phyloP scores from a whole-genome alignment of 2,329 filamentous ascomycete genomes.

The Zasmidium citrigriseum region DNA sequence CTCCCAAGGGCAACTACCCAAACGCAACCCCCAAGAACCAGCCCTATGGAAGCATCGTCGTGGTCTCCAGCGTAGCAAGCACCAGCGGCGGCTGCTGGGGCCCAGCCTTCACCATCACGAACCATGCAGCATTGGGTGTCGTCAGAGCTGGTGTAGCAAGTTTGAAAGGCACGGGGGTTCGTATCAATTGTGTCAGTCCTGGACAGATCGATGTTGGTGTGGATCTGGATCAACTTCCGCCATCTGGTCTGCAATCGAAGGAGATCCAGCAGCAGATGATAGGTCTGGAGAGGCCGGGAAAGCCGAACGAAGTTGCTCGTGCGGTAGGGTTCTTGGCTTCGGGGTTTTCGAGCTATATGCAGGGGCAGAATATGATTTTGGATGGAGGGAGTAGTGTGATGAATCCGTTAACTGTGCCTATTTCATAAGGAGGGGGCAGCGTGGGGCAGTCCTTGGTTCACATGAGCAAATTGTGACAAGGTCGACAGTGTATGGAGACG shows the following conservation, averaged over 20 bases:
- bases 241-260: conserved; percentile 53
- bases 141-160: conserved; percentile 60
- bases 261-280: conserved; percentile 54
- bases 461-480: no score
- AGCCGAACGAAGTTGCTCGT: conserved; percentile 59
- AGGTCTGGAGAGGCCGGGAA: conserved; percentile 59
- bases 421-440: conserved; percentile 9
- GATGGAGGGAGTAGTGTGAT: conserved; percentile 57
- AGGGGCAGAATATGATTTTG: conserved; percentile 62
- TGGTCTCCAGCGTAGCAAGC: conserved; percentile 60
- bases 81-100: conserved; percentile 61
- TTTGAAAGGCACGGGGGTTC: conserved; percentile 59
- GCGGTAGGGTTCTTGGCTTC: conserved; percentile 64
- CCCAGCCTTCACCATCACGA: conserved; percentile 61
- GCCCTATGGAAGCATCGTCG: conserved; percentile 63
- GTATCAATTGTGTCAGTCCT: conserved; percentile 58
- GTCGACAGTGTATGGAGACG: no score
- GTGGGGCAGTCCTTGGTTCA: no score
- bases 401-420: conserved; percentile 37
- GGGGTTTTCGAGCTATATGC: conserved; percentile 64
- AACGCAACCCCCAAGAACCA: conserved; percentile 63
- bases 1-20: conserved; percentile 56
- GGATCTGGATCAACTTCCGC: conserved; percentile 57
- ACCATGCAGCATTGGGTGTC: conserved; percentile 62
- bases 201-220: conserved; percentile 51